A percentile compares a stretch with the other conserved stretches of the same genome.
These are phyloP conservation scores for Oryza meyeriana DNA, from an alignment of 176 grass and related monocot genomes.

Conservation along the genomic window DNA sequence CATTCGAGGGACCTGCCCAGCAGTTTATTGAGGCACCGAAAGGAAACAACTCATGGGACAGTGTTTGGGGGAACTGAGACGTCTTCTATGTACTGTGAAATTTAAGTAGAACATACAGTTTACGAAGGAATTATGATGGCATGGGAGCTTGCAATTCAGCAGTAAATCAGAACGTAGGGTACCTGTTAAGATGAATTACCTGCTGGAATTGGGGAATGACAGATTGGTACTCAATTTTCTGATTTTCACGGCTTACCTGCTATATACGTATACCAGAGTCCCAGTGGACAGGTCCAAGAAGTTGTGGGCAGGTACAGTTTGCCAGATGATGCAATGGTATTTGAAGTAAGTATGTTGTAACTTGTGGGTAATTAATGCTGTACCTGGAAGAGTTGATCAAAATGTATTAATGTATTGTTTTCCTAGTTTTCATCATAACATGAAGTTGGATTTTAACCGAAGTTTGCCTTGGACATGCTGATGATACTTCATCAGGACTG, in stretches of 20 bases:
- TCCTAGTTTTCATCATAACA: not conserved
- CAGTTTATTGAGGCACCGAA: conserved; percentile 50
- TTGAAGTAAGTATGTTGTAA: conserved; percentile 8
- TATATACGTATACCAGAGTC: not conserved
- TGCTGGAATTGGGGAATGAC: not conserved
- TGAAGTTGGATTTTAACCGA: not conserved
- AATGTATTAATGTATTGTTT: conserved; percentile 11
- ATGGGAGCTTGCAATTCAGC: not conserved
- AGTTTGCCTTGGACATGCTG: not conserved
- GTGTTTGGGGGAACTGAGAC: conserved; percentile 59
- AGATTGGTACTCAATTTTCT: not conserved
- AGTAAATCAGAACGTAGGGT: not conserved
- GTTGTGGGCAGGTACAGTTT: conserved; percentile 23
- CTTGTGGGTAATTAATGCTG: conserved; percentile 18
- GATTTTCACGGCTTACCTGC: not conserved
- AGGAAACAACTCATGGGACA: conserved; percentile 63
- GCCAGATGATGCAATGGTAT: not conserved
- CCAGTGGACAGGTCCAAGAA: not conserved
- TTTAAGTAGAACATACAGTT: conserved; percentile 1
- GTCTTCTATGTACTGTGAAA: not conserved
- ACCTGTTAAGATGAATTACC: not conserved
- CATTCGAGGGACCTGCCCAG: conserved; percentile 36
- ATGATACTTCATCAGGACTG: not conserved
- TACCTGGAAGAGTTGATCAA: conserved; percentile 1
- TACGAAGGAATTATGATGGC: not conserved